Evolutionary conservation across 306 rosid species (phyloP).

Genomic region (Cucumis cinereus): DNA sequence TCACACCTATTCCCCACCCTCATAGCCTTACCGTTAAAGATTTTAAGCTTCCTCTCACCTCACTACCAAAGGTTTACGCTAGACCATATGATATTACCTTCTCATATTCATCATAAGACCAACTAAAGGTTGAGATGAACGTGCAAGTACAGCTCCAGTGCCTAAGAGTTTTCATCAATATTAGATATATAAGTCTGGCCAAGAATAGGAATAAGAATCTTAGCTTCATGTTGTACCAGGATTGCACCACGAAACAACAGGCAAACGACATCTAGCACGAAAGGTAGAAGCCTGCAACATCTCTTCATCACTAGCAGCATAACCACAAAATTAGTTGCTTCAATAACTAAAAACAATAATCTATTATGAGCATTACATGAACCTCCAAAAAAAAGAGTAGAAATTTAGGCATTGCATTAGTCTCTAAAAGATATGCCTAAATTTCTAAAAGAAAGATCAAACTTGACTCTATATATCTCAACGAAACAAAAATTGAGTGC

Average conservation of each 20-base stretch:
- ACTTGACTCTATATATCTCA: neutral
- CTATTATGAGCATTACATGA: neutral
- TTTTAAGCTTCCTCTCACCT: neutral
- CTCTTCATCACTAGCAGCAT: conserved; percentile 73
- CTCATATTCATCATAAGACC: conserved; percentile 97
- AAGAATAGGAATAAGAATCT: neutral
- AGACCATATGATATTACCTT: conserved; percentile 50
- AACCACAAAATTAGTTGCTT: conserved; percentile 12
- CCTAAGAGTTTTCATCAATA: conserved; percentile 28
- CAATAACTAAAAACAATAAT: neutral
- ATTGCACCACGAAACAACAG: conserved; percentile 93
- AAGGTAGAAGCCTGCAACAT: conserved; percentile 69
- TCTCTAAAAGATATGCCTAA: neutral
- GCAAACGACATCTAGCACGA: conserved; percentile 82
- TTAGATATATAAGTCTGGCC: conserved; percentile 9
- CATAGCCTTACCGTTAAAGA: neutral
- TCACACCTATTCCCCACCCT: neutral
- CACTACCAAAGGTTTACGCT: neutral
- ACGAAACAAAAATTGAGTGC: neutral
- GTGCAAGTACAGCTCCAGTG: conserved; percentile 96
- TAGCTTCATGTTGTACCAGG: conserved; percentile 37
- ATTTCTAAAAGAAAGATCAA: neutral
- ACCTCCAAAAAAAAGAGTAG: neutral
- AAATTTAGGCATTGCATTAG: neutral
- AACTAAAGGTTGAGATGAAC: conserved; percentile 95